Base-by-base conservation (phyloP, 768 basidiomycete genomes). In the Panaeolus papilionaceus region DNA sequence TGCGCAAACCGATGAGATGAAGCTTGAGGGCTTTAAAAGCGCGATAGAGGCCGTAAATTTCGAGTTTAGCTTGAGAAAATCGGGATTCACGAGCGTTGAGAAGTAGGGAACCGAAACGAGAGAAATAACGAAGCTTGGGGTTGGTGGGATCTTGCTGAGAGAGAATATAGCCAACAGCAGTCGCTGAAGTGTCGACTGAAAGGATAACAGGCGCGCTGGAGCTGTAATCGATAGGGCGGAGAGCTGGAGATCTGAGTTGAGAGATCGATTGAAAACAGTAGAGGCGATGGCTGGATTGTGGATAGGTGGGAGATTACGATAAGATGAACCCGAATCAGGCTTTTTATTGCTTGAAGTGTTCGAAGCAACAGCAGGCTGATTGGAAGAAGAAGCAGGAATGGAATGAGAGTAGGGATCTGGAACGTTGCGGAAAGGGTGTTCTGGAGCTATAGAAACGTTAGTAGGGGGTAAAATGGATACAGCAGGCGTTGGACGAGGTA, bases 281-380 rank as follows among this genome's bases (percentile, higher is more conserved):
- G 23, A 23, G 23, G 23, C 23, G 23, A 49, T 9, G 2, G 42
- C 64, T 1, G 69, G 47, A 63, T 77, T 68, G 16, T 75, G 69
- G 16, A 74, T 67, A 1, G 73, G 73, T 0, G 72, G 58, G 1
- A 64, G 54, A 10, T 66, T 68, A 20, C 70, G 72, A 64, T 74
- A 74, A 1, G 71, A 14, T 8, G 23, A 33, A 14, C 26, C 69
- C 4, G 70, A 63, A 12, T 71, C 71, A 1, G 40, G 11, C 23
- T 66, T 69, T 37, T 70, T 67, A 42, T 70, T 20, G 54, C 73
- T 72, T 0, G 71, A 70, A 0, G 73, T 70, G 0, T 73, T 72
- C 0, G 71, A 70, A 0, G 72, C 72, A 1, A 68, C 64, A n/a
- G 26, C 10, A 33, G 51, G 26, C 18, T 54, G 51, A 33, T 14